Evolutionary conservation across 208 protist species (phyloP).

Genomic region (Acanthamoeba culbertsoni): DNA sequence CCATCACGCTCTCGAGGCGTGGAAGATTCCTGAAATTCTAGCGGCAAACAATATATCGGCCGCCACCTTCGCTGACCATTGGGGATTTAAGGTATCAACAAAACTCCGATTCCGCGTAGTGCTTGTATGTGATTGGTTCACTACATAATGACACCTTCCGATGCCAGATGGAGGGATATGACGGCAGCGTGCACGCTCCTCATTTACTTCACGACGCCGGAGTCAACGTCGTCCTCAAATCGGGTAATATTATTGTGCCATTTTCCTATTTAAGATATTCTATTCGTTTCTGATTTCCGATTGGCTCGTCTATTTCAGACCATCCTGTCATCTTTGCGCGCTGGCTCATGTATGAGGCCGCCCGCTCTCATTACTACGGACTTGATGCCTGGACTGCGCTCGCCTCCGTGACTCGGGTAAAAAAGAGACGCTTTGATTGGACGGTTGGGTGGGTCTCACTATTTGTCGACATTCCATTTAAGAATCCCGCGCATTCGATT

Average conservation of each 20-base stretch:
- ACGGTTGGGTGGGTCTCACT: too few relatives aligned
- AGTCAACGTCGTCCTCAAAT: slow-evolving; percentile 59
- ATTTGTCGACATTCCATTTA: too few relatives aligned
- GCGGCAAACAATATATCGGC: slow-evolving; percentile 45
- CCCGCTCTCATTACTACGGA: slow-evolving; percentile 65
- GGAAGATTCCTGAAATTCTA: slow-evolving; percentile 66
- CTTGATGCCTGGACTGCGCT: slow-evolving; percentile 26
- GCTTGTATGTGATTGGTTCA: too few relatives aligned
- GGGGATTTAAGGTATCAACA: slow-evolving; percentile 69
- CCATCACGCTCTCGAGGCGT: slow-evolving; percentile 73
- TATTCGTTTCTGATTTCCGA: too few relatives aligned
- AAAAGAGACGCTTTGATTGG: too few relatives aligned
- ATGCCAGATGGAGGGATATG: slow-evolving; percentile 51
- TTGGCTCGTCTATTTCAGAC: too few relatives aligned
- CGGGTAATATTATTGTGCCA: too few relatives aligned
- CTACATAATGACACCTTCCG: neutral
- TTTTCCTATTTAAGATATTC: too few relatives aligned
- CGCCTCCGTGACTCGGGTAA: slow-evolving; percentile 33
- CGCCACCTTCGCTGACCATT: slow-evolving; percentile 69
- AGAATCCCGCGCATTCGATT: slow-evolving; percentile 51
- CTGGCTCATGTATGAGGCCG: slow-evolving; percentile 61
- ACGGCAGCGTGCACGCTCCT: slow-evolving; percentile 62
- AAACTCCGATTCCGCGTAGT: too few relatives aligned
- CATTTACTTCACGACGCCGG: slow-evolving; percentile 5
- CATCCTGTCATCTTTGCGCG: slow-evolving; percentile 65